phyloP scores from a whole-genome alignment of 371 early-diverging fungal genomes.

The Vairimorpha ceranae region DNA sequence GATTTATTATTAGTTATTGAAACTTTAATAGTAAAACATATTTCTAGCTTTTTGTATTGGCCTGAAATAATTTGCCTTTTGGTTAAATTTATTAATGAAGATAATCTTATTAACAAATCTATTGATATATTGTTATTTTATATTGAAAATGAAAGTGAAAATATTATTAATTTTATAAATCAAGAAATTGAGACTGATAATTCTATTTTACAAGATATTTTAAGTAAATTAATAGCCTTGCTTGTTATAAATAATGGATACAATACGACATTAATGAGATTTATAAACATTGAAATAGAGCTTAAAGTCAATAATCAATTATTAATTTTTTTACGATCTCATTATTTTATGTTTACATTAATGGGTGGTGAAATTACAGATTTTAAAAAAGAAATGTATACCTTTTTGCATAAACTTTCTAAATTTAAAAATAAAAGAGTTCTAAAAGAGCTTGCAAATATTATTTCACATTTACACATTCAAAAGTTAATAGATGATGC shows the following conservation, averaged over 20 bases:
- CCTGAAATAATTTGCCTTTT: not conserved
- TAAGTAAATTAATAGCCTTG: not conserved
- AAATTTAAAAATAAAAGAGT: not conserved
- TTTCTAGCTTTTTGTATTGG: not conserved
- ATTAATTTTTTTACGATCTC: not conserved
- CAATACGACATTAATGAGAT: not conserved
- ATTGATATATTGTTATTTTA: not conserved
- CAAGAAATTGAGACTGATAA: not conserved
- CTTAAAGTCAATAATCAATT: not conserved
- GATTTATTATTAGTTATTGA: not conserved
- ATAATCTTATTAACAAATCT: not conserved
- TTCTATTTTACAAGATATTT: not conserved
- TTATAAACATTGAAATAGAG: not conserved
- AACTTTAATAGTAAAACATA: not conserved
- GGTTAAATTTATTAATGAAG: not conserved
- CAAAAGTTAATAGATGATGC: not conserved
- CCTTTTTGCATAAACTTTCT: not conserved
- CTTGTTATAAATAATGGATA: not conserved
- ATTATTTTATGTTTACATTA: not conserved
- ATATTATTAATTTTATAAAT: not conserved
- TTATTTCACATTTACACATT: not conserved
- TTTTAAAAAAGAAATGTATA: not conserved
- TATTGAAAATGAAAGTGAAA: not conserved
- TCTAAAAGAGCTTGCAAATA: not conserved
- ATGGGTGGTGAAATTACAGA: not conserved